These are phyloP conservation scores for Coemansia sp. DNA, from an alignment of 192 early-diverging fungal genomes.

Conservation along the genomic window DNA sequence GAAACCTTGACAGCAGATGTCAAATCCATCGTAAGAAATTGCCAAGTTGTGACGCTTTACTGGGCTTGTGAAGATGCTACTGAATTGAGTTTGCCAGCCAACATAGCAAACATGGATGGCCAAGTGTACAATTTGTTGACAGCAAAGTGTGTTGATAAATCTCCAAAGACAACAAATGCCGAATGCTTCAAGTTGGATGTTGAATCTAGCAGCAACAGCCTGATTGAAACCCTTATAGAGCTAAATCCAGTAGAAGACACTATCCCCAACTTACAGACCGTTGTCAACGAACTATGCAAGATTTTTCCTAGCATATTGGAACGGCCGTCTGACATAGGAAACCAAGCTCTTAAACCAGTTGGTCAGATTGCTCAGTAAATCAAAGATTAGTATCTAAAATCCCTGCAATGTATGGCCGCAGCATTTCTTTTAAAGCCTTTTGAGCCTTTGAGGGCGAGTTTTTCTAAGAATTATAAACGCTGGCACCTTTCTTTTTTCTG, in stretches of 20 bases:
- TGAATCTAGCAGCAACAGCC: conserved; percentile 47
- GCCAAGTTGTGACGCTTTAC: conserved; percentile 69
- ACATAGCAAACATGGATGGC: conserved; percentile 62
- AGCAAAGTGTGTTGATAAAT: conserved; percentile 59
- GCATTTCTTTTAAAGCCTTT: no score
- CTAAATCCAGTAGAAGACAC: conserved; percentile 56
- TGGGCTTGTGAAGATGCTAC: conserved; percentile 64
- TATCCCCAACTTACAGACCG: conserved; percentile 39
- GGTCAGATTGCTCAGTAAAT: no score
- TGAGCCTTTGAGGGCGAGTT: no score
- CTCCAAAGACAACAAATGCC: conserved; percentile 60
- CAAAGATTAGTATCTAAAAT: no score
- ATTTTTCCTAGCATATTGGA: conserved; percentile 36
- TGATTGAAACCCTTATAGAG: conserved; percentile 60
- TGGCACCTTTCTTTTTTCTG: no score
- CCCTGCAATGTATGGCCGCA: no score
- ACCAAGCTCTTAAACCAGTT: conserved; percentile 48
- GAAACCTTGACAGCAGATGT: conserved; percentile 54
- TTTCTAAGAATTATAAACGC: no score
- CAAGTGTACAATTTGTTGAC: conserved; percentile 80
- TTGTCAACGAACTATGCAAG: conserved; percentile 48
- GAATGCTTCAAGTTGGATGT: conserved; percentile 55
- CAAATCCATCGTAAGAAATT: conserved; percentile 54
- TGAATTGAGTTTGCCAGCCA: conserved; percentile 33
- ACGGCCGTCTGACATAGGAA: conserved; percentile 40